A percentile compares a stretch with the other conserved stretches of the same genome.
Evolutionary conservation across 1,284 basidiomycete genomes (phyloP).

Genomic region (Coniophora puteana): DNA sequence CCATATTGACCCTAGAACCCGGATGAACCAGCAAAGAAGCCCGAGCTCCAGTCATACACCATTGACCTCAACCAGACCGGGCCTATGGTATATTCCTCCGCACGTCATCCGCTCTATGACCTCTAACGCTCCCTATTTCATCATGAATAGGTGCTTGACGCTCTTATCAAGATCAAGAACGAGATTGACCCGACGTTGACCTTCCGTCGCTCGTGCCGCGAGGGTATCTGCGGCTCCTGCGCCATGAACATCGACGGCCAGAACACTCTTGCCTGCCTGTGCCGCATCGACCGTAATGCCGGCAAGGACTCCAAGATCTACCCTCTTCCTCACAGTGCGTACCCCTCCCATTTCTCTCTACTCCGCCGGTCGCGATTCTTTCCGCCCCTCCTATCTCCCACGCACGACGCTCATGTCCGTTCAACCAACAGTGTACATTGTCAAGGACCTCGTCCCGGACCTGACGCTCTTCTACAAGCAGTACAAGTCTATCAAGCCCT

Average conservation of each 20-base stretch:
- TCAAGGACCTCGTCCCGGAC: constrained; percentile 96
- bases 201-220: constrained; percentile 94
- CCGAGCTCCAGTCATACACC: constrained; percentile 86
- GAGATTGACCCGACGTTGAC: constrained; percentile 95
- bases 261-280: constrained; percentile 97
- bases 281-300: constrained; percentile 83
- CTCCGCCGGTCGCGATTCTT: neutral
- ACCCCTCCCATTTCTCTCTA: neutral
- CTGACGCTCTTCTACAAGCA: constrained; percentile 97
- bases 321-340: constrained; percentile 95
- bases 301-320: constrained; percentile 88
- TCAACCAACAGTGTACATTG: constrained; percentile 82
- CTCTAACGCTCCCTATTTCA: neutral
- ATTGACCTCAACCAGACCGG: constrained; percentile 95
- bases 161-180: constrained; percentile 99
- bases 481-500: constrained; percentile 98
- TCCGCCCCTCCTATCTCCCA: neutral
- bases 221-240: constrained; percentile 98
- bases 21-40: constrained; percentile 91
- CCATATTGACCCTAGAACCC: constrained; percentile 68
- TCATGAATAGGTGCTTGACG: constrained; percentile 71
- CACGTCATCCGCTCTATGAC: constrained; percentile 3
- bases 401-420: neutral
- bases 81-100: constrained; percentile 73
- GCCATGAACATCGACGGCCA: constrained; percentile 99